Evolutionary conservation across 371 early-diverging fungal species (phyloP).

Genomic region (Zychaea mexicana): DNA sequence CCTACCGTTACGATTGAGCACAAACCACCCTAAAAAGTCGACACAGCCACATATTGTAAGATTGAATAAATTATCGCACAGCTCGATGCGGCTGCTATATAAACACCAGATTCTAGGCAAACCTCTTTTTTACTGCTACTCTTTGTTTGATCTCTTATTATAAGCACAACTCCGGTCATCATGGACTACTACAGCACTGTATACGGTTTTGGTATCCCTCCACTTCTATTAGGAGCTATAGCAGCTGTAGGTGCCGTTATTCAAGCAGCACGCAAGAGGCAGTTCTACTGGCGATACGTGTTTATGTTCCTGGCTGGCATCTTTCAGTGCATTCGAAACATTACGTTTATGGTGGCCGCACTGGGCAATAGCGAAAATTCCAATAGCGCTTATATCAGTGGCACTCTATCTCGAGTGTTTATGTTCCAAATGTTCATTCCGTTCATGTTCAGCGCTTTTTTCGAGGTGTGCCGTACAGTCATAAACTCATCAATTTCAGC

Average conservation of each 20-base stretch:
- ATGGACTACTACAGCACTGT: background rate
- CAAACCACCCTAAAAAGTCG: background rate
- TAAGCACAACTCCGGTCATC: background rate
- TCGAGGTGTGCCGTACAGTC: background rate
- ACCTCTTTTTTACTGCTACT: no score
- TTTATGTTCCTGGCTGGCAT: background rate
- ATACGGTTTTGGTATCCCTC: background rate
- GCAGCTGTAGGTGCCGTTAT: background rate
- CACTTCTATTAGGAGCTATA: no score
- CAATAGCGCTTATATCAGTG: background rate
- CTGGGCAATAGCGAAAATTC: background rate
- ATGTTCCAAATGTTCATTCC: background rate
- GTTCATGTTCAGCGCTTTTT: background rate
- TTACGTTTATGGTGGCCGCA: background rate
- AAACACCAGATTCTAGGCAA: no score
- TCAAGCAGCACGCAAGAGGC: background rate
- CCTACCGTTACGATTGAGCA: background rate
- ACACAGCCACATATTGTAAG: background rate
- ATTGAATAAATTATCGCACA: no score
- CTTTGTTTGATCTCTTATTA: background rate
- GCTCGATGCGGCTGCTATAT: background rate
- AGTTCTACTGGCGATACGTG: background rate
- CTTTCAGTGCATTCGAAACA: background rate
- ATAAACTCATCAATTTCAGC: background rate
- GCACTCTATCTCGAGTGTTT: background rate